phyloP scores from a whole-genome alignment of 805 yeast species.

The Myxozyma nipponensis region DNA sequence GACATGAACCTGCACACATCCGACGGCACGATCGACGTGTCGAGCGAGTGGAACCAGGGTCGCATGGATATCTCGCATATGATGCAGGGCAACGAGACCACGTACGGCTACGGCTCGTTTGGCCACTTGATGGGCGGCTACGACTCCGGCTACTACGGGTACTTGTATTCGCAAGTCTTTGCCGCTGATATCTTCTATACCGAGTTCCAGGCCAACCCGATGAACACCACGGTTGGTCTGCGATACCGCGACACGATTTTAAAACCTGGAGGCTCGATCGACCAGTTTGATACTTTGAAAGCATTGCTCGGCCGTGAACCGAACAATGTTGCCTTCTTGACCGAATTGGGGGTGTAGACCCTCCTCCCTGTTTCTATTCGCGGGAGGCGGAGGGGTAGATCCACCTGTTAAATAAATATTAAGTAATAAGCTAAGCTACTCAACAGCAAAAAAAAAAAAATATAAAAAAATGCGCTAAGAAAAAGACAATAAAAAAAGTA shows the following conservation, averaged over 20 bases:
- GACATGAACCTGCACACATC: slow-evolving; percentile 68
- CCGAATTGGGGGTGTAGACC: slow-evolving; percentile 51
- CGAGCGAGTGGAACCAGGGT: slow-evolving; percentile 59
- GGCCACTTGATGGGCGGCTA: slow-evolving; percentile 80
- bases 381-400: background rate
- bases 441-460: background rate
- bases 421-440: background rate
- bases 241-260: slow-evolving; percentile 67
- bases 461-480: background rate
- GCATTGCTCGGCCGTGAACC: slow-evolving; percentile 77
- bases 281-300: slow-evolving; percentile 58
- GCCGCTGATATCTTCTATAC: slow-evolving; percentile 79
- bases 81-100: slow-evolving; percentile 37
- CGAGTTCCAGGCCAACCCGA: slow-evolving; percentile 63
- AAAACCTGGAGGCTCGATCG: slow-evolving; percentile 69
- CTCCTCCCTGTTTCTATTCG: background rate
- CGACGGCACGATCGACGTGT: slow-evolving; percentile 50
- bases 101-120: slow-evolving; percentile 72
- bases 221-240: slow-evolving; percentile 57
- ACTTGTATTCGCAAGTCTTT: slow-evolving; percentile 79
- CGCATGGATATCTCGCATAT: slow-evolving; percentile 61
- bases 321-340: slow-evolving; percentile 63
- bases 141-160: slow-evolving; percentile 83
- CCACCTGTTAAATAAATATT: background rate
- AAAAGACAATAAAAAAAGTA: background rate